These are phyloP conservation scores for Diaporthe citrichinensis DNA, from an alignment of 2,329 filamentous ascomycete genomes.

Conservation along the genomic window DNA sequence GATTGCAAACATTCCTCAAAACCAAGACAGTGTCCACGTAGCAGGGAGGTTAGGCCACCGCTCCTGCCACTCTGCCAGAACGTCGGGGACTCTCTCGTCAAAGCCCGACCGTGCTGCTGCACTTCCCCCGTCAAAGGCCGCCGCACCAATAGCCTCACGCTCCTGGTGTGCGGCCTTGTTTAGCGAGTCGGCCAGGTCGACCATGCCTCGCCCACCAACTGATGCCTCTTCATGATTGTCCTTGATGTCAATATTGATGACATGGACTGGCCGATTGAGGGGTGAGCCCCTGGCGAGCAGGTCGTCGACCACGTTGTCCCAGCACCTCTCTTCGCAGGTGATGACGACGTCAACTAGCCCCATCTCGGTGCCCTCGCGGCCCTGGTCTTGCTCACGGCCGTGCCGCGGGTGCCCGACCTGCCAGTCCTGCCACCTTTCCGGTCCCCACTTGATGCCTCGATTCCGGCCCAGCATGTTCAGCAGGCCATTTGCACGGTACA, in stretches of 20 bases:
- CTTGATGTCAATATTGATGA: conserved; percentile 98
- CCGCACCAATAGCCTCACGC: conserved; percentile 73
- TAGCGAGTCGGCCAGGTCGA: conserved; percentile 88
- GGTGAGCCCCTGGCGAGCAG: conserved; percentile 87
- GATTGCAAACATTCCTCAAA: conserved; percentile 63
- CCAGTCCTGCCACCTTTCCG: conserved; percentile 99
- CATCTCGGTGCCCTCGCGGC: conserved; percentile 84
- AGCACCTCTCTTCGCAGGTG: conserved; percentile 97
- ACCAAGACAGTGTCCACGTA: conserved; percentile 96
- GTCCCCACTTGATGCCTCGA: conserved; percentile 91
- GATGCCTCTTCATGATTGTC: conserved; percentile 98
- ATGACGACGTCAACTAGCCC: conserved; percentile 95
- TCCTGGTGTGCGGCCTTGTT: conserved; percentile 87
- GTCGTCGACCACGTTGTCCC: conserved; percentile 97
- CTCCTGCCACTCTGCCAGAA: conserved; percentile 94
- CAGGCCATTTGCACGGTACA: conserved; percentile 93
- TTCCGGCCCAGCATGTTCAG: conserved; percentile 97
- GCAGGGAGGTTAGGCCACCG: conserved; percentile 92
- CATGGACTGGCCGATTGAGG: conserved; percentile 93
- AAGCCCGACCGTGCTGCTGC: conserved; percentile 81
- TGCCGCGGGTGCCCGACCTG: conserved; percentile 86
- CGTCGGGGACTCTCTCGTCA: conserved; percentile 93
- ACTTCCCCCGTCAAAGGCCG: conserved; percentile 78
- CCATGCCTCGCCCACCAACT: conserved; percentile 89
- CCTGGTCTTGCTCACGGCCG: conserved; percentile 82